These are phyloP conservation scores for Neurospora tetraspora DNA, from an alignment of 495 filamentous ascomycete genomes.

Conservation along the genomic window DNA sequence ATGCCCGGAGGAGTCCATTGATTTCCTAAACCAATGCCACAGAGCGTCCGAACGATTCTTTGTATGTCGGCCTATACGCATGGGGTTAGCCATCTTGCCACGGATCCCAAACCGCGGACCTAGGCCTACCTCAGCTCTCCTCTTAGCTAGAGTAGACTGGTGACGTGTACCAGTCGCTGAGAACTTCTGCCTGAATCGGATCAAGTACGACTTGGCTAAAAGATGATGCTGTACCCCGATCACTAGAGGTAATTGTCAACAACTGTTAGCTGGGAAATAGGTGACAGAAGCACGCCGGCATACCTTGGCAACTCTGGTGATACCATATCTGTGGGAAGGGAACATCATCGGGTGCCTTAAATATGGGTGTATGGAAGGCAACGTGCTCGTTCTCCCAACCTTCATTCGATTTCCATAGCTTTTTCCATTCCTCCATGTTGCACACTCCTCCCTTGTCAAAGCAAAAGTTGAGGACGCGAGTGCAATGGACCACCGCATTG, in stretches of 20 bases:
- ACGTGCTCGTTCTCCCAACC: constrained; percentile 27
- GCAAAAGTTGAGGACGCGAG: constrained; percentile 44
- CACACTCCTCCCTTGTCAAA: constrained; percentile 22
- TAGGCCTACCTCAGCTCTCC: constrained; percentile 17
- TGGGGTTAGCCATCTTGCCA: background rate
- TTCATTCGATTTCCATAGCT: constrained; percentile 20
- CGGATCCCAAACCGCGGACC: background rate
- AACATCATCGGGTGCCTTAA: constrained; percentile 14
- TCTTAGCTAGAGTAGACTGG: constrained; percentile 27
- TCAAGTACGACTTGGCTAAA: constrained; percentile 38
- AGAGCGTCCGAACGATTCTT: constrained; percentile 33
- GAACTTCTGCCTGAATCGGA: constrained; percentile 6
- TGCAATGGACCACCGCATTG: constrained; percentile 41
- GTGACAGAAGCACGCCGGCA: constrained; percentile 3
- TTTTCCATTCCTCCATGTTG: constrained; percentile 20
- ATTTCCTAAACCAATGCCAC: constrained; percentile 43
- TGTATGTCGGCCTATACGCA: constrained; percentile 29
- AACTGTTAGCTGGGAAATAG: background rate
- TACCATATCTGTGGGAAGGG: constrained; percentile 39
- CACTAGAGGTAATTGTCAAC: constrained; percentile 18
- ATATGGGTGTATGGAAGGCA: constrained; percentile 30
- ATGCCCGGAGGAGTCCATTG: constrained; percentile 41
- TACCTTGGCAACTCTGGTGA: constrained; percentile 38
- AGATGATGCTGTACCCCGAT: constrained; percentile 46
- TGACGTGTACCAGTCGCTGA: constrained; percentile 21